Base-by-base conservation (phyloP, 2,329 filamentous ascomycete species). In the Salinomyces thailandicus region DNA sequence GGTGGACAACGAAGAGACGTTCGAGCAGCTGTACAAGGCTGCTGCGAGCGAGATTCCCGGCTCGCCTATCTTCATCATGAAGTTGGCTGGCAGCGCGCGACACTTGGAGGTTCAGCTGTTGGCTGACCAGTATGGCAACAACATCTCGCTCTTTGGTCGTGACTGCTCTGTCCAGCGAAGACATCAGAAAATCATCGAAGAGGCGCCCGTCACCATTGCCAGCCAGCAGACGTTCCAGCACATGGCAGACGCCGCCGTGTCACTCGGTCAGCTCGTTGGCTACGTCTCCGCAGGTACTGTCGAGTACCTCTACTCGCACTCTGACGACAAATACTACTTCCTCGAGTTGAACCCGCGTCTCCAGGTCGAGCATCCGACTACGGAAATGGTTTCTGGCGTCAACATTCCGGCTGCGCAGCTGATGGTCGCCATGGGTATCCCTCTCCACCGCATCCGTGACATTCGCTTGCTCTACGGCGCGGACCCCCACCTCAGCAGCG, bases 51-150 rank as follows among this genome's bases (percentile, higher is more conserved):
- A 98, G 64, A 96, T 98, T 50, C 93, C 91, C 8, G 93, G 93
- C 32, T 98, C 91, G 18, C 91, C 93, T 50, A 98, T 98, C 65
- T 98, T 98, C 74, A 93, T 98, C 68, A 98, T 98, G 91, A 95
- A 98, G 77, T 72, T 98, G 46, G 91, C 91, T 33, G 91, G 89
- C 51, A 94, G 93, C 59, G 91, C 91, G 27, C 75, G 91, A 51
- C 91, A 98, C 73, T 71, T 98, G 67, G 91, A 98, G 66, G 93
- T 98, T 40, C 91, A 98, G 68, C 71, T 98, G 48, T 73, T 98
- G 36, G 93, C 91, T 47, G 93, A 98, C 69, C 86, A 98, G 72
- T 98, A 98, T 62, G 91, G 93, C 58, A 95, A 98, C 76, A 96
- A 96, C 69, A 95, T 98, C 60, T 98, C 91, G 6, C 78, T 98